A percentile compares a stretch with the other conserved stretches of the same genome.
phyloP scores from a whole-genome alignment of 1,139 yeast species.

The Komagataea norvegica region DNA sequence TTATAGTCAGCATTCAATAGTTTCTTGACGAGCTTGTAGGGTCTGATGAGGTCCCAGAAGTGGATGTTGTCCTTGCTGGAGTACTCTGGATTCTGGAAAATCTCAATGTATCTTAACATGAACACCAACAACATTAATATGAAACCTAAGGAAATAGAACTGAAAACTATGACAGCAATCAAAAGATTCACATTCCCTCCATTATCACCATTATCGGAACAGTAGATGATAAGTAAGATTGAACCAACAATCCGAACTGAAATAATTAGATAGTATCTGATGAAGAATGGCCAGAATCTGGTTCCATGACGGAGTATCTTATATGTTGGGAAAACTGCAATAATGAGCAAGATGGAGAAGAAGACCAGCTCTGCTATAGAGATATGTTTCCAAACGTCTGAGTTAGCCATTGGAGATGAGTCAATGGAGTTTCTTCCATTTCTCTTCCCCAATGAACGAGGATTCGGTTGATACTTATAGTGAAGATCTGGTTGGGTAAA shows the following conservation, averaged over 20 bases:
- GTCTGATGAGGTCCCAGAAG: neutral
- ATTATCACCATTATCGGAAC: neutral
- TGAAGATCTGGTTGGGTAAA: no score
- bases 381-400: slow-evolving; percentile 7
- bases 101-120: slow-evolving; percentile 3
- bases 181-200: neutral
- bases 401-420: no score
- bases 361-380: slow-evolving; percentile 7
- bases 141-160: slow-evolving; percentile 7
- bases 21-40: neutral
- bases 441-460: no score
- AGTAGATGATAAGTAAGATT: neutral
- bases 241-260: slow-evolving; percentile 4
- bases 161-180: slow-evolving; percentile 5
- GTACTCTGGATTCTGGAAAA: slow-evolving; percentile 6
- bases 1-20: slow-evolving; percentile 1
- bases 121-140: slow-evolving; percentile 4
- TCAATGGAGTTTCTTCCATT: no score
- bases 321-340: slow-evolving; percentile 2
- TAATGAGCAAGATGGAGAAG: neutral
- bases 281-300: slow-evolving; percentile 6
- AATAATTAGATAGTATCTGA: slow-evolving; percentile 3
- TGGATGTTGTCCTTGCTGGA: neutral
- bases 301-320: neutral
- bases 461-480: no score